These are phyloP conservation scores for Chalaropsis thielavioides DNA, from an alignment of 2,329 filamentous ascomycete genomes.

Conservation along the genomic window DNA sequence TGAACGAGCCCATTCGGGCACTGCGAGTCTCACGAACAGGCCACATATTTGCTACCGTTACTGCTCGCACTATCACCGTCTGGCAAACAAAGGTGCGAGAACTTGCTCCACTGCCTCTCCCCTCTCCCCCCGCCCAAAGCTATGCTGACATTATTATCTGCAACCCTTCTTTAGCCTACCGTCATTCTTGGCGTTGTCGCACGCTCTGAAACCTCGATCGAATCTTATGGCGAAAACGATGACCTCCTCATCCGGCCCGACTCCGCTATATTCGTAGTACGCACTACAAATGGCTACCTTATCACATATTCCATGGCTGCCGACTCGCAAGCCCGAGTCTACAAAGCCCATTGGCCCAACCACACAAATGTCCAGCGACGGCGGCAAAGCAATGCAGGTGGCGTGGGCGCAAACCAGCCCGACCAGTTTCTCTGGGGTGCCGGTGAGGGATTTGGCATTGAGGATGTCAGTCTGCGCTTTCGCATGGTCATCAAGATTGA, in stretches of 20 bases:
- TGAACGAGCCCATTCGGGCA: constrained; percentile 52
- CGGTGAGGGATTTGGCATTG: constrained; percentile 68
- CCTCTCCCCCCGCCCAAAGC: constrained; percentile 10
- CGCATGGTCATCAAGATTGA: constrained; percentile 97
- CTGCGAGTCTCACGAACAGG: constrained; percentile 66
- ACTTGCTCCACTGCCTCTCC: neutral
- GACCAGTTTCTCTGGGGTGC: constrained; percentile 57
- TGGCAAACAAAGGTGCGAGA: constrained; percentile 80
- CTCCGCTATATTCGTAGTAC: constrained; percentile 79
- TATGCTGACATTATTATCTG: constrained; percentile 19
- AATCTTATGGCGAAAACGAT: constrained; percentile 72
- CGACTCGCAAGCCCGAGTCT: constrained; percentile 69
- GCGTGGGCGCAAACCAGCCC: constrained; percentile 38
- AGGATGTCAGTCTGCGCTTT: constrained; percentile 81
- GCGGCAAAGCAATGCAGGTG: constrained; percentile 45
- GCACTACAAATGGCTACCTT: constrained; percentile 71
- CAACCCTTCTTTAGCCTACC: constrained; percentile 47
- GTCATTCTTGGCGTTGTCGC: constrained; percentile 75
- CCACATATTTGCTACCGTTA: constrained; percentile 76
- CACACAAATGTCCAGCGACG: constrained; percentile 48
- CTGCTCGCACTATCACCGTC: constrained; percentile 68
- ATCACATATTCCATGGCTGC: constrained; percentile 89
- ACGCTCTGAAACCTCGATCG: constrained; percentile 64
- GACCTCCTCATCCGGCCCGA: constrained; percentile 80
- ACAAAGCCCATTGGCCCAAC: constrained; percentile 65